Conservation (phyloP, 2,329 filamentous ascomycete genomes). For the Aspergillus pseudoterreus region DNA sequence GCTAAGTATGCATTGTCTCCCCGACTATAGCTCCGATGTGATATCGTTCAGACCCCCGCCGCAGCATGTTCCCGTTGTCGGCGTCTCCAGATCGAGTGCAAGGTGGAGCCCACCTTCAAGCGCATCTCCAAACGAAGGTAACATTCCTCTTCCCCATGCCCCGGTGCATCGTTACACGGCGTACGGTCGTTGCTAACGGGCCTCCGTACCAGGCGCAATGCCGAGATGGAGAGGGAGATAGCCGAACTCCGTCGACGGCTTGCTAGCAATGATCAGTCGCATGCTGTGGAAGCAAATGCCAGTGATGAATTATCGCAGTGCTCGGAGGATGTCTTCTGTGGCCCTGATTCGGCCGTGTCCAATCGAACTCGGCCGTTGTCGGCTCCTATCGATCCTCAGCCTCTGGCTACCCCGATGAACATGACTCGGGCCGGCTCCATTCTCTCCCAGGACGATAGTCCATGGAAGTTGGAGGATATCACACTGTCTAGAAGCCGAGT, state of each 20-base stretch:
- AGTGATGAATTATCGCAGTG: conserved; percentile 31
- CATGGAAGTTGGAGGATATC: conserved; percentile 50
- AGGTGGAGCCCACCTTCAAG: conserved; percentile 65
- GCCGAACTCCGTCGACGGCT: conserved; percentile 46
- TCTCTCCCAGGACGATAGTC: conserved; percentile 35
- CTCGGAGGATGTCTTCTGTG: conserved; percentile 32
- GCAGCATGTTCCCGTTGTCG: conserved; percentile 58
- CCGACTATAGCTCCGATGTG: conserved; percentile 55
- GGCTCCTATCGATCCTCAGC: conserved; percentile 30
- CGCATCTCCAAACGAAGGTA: conserved; percentile 58
- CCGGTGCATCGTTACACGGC: neutral
- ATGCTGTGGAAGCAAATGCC: conserved; percentile 20
- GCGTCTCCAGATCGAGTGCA: conserved; percentile 60
- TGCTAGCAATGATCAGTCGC: conserved; percentile 29
- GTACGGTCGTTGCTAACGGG: conserved; percentile 7
- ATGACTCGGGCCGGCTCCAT: conserved; percentile 32
- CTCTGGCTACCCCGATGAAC: conserved; percentile 30
- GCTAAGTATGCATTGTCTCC: conserved; percentile 15
- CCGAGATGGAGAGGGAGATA: conserved; percentile 58
- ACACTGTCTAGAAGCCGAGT: conserved; percentile 36
- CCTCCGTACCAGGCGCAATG: conserved; percentile 51
- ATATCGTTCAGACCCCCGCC: conserved; percentile 63
- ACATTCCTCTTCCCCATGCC: neutral
- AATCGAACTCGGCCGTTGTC: conserved; percentile 29
- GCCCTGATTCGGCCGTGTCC: conserved; percentile 26